Percentiles rank a stretch among this genome's conserved stretches.
These are phyloP conservation scores for Metarhizium album DNA, from an alignment of 2,329 filamentous ascomycete species.

Conservation along the genomic window DNA sequence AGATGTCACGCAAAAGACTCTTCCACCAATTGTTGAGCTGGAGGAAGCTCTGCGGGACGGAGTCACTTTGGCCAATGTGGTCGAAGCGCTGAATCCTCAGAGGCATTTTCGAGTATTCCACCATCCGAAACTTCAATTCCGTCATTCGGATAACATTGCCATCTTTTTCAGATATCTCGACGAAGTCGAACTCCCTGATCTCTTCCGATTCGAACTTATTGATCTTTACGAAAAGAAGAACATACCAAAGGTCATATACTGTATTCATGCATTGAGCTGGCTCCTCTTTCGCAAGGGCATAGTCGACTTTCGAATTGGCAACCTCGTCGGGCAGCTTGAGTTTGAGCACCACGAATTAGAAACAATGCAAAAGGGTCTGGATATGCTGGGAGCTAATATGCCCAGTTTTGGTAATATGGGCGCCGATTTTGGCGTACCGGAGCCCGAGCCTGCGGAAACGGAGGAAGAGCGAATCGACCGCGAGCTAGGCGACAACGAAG, in stretches of 20 bases:
- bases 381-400: slow-evolving; percentile 92
- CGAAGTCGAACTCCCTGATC: slow-evolving; percentile 82
- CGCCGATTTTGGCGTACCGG: slow-evolving; percentile 76
- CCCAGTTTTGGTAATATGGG: slow-evolving; percentile 97
- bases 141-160: slow-evolving; percentile 96
- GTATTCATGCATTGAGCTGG: slow-evolving; percentile 95
- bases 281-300: slow-evolving; percentile 92
- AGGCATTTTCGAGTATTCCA: slow-evolving; percentile 74
- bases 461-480: slow-evolving; percentile 82
- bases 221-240: slow-evolving; percentile 99
- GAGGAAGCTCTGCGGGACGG: slow-evolving; percentile 89
- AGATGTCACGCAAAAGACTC: slow-evolving; percentile 69
- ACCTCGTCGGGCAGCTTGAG: slow-evolving; percentile 88
- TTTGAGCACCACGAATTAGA: slow-evolving; percentile 98
- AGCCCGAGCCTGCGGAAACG: slow-evolving; percentile 71
- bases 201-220: slow-evolving; percentile 94
- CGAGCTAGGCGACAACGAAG: slow-evolving; percentile 69
- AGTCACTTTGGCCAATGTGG: slow-evolving; percentile 87
- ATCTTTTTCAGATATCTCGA: slow-evolving; percentile 91
- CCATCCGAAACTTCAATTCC: slow-evolving; percentile 74
- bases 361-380: slow-evolving; percentile 90
- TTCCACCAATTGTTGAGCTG: slow-evolving; percentile 85
- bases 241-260: slow-evolving; percentile 98
- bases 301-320: slow-evolving; percentile 91
- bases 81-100: slow-evolving; percentile 75